A percentile compares a stretch with the other conserved stretches of the same genome.
These are phyloP conservation scores for Kodamaea hsintzibuensis DNA, from an alignment of 805 yeast genomes.

Conservation along the genomic window DNA sequence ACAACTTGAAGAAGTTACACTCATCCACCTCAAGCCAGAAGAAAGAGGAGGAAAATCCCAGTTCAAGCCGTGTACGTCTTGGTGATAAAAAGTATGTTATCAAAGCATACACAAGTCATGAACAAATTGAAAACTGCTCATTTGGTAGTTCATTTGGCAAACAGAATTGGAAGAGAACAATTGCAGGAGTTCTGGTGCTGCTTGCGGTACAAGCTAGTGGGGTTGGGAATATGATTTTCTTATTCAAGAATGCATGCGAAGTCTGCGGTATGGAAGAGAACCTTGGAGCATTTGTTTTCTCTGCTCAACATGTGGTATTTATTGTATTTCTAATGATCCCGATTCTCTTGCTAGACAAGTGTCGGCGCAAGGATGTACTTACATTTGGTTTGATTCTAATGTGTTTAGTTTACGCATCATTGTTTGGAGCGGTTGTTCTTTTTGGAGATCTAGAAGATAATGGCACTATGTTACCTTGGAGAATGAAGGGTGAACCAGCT, in stretches of 20 bases:
- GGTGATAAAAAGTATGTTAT: conserved; percentile 26
- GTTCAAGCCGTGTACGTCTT: neutral
- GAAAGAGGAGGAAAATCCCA: neutral
- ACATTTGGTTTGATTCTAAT: conserved; percentile 44
- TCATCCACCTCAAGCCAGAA: neutral
- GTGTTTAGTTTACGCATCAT: conserved; percentile 32
- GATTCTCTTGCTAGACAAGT: conserved; percentile 39
- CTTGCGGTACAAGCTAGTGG: conserved; percentile 47
- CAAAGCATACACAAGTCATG: conserved; percentile 23
- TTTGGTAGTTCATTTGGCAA: conserved; percentile 34
- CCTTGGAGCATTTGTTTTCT: conserved; percentile 31
- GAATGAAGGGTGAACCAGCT: conserved; percentile 39
- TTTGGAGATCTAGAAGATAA: conserved; percentile 35
- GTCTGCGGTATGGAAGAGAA: conserved; percentile 45
- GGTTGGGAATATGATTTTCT: conserved; percentile 44
- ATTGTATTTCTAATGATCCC: conserved; percentile 47
- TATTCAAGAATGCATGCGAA: conserved; percentile 47
- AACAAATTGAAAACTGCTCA: conserved; percentile 20
- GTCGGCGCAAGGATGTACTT: conserved; percentile 49
- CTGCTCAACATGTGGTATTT: conserved; percentile 39
- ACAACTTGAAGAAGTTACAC: neutral
- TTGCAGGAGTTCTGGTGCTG: conserved; percentile 41
- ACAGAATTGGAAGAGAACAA: conserved; percentile 32
- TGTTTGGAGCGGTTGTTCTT: conserved; percentile 36
- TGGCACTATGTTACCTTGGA: conserved; percentile 23